Evolutionary conservation across 169 alveolate species (phyloP).

Genomic region (Amoebophrya sp.): DNA sequence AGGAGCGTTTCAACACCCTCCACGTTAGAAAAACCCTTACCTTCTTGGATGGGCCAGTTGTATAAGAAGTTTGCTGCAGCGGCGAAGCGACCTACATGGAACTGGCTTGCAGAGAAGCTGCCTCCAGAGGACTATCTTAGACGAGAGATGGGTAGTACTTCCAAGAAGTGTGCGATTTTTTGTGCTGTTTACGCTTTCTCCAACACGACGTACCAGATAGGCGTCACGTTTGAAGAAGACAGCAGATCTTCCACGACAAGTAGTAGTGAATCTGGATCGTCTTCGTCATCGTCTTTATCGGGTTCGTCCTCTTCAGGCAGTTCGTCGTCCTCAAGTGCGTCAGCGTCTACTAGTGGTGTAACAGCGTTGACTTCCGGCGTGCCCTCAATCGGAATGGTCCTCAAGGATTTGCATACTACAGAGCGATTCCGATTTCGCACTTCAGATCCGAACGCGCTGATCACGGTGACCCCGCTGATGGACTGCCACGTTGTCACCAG

Average conservation of each 20-base stretch:
- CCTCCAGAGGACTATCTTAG: too few species aligned
- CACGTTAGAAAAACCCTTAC: neutral
- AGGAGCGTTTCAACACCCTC: too few species aligned
- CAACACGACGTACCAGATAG: neutral
- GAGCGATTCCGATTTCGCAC: neutral
- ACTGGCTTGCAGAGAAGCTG: too few species aligned
- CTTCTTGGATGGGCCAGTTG: neutral
- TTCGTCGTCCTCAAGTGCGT: too few species aligned
- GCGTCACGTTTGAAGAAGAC: neutral
- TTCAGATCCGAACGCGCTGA: neutral
- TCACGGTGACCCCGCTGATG: neutral
- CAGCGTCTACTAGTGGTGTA: too few species aligned
- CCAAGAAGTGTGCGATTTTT: neutral
- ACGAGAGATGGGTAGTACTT: neutral
- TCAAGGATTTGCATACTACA: neutral
- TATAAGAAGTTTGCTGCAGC: too few species aligned
- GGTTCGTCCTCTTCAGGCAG: neutral
- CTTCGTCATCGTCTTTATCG: neutral
- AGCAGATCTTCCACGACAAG: neutral
- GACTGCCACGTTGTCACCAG: conserved; percentile 1
- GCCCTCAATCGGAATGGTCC: neutral
- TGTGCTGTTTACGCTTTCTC: neutral
- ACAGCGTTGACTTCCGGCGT: neutral
- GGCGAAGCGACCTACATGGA: too few species aligned
- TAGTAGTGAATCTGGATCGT: neutral